A percentile compares a stretch with the other conserved stretches of the same genome.
phyloP scores from a whole-genome alignment of 148 eudicot species.

The Linanthus parryae region DNA sequence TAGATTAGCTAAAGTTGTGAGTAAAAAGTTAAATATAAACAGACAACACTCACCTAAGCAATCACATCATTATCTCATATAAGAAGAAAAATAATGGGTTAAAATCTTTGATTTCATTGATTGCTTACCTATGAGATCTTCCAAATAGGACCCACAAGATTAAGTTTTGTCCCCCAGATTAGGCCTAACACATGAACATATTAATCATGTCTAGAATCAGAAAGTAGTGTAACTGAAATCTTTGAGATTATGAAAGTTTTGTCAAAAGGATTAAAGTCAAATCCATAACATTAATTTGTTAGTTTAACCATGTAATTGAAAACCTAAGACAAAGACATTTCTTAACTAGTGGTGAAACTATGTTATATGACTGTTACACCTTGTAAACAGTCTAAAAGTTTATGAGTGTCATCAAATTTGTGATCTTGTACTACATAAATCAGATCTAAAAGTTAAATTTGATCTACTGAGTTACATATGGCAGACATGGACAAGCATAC shows the following conservation, averaged over 20 bases:
- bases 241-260: slow-evolving; percentile 12
- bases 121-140: slow-evolving; percentile 36
- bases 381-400: too few relatives aligned
- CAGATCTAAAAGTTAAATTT: too few relatives aligned
- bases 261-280: too few relatives aligned
- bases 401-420: too few relatives aligned
- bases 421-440: too few relatives aligned
- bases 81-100: not conserved
- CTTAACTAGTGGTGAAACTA: too few relatives aligned
- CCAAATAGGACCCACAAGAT: slow-evolving; percentile 16
- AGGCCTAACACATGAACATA: not conserved
- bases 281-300: too few relatives aligned
- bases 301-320: too few relatives aligned
- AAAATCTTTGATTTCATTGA: slow-evolving; percentile 19
- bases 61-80: slow-evolving; percentile 20
- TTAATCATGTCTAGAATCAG: not conserved
- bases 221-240: slow-evolving; percentile 13
- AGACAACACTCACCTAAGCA: slow-evolving; percentile 17
- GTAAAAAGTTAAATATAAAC: not conserved
- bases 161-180: not conserved
- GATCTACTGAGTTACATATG: too few relatives aligned
- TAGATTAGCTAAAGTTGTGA: not conserved
- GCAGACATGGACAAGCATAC: too few relatives aligned
- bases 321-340: too few relatives aligned
- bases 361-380: too few relatives aligned